These are phyloP conservation scores for Blakeslea trispora DNA, from an alignment of 371 early-diverging fungal genomes.

Conservation along the genomic window DNA sequence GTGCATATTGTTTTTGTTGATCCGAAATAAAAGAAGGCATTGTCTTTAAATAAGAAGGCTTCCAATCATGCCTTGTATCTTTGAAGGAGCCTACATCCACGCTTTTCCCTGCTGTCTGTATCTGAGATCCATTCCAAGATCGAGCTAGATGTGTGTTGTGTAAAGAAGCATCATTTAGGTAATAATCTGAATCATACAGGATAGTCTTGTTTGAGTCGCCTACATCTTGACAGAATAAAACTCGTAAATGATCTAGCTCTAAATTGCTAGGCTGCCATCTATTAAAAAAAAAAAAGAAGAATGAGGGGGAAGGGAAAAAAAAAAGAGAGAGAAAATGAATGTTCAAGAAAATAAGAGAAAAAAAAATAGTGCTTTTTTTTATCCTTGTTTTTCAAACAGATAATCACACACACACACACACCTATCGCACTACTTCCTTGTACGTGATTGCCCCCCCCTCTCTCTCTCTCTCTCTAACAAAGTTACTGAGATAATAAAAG, in stretches of 20 bases:
- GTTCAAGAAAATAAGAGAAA: no score
- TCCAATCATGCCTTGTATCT: conserved; percentile 34
- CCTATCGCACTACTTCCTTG: not conserved
- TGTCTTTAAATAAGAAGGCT: conserved; percentile 36
- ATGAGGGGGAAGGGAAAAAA: not conserved
- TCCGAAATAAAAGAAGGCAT: conserved; percentile 31
- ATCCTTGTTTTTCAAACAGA: not conserved
- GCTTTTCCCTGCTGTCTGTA: conserved; percentile 11
- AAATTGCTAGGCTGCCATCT: conserved; percentile 40
- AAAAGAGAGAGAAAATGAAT: no score
- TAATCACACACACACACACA: no score
- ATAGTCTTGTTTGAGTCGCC: conserved; percentile 48
- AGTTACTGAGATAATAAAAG: conserved; percentile 4
- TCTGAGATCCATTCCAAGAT: conserved; percentile 40
- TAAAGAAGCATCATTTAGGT: conserved; percentile 11
- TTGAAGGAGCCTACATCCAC: conserved; percentile 29
- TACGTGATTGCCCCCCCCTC: not conserved
- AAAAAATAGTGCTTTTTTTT: not conserved
- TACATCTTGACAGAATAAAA: conserved; percentile 46
- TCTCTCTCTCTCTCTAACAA: not conserved
- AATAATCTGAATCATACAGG: conserved; percentile 43
- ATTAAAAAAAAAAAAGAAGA: not conserved
- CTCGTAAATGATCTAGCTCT: conserved; percentile 36
- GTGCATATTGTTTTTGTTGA: conserved; percentile 18
- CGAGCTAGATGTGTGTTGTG: conserved; percentile 26